Base-by-base conservation (phyloP, 768 basidiomycete species). In the Xerocomellus chrysenteron region DNA sequence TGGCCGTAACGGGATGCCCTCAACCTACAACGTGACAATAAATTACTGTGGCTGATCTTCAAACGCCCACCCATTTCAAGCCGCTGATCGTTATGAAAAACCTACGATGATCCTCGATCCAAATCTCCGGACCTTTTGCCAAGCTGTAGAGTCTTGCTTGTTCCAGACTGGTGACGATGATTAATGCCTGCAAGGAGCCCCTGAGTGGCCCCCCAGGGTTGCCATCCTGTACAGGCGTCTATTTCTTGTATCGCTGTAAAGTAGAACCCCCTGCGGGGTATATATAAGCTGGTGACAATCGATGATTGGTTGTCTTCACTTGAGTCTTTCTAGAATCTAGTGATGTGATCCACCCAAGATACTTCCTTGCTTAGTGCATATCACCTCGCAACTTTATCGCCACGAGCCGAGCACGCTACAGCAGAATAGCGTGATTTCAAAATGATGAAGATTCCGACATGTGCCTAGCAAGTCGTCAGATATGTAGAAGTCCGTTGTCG, bases 191-290 rank as follows among this genome's bases (percentile, higher is more conserved):
- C 4, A 12, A 17, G 8, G 13, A 33, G 30, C 21, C 54, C 54
- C 49, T 49, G 46, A 47, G 46, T 39, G 12, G 26, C 51, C 32
- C 50, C 28, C n/a, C 5, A 35, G 17, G 30, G 17, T 8, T 59
- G 33, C 66, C 66, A 67, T 64, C 62, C 66, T 67, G 66, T 67
- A 69, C 62, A n/a, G 8, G 66, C 66, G 62, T 36, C 57, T 56
- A 56, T 36, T 28, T 26, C 14, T 16, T 5, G 16, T n/a, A 24
- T 37, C 19, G 21, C 16, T 24, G 42, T 17, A 12, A 21, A 19
- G 36, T 4, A 14, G 19, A 24, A 26, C 21, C 41, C 12, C 11
- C 32, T 19, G 19, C 5, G 28, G 21, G n/a, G 3, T 46, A 24
- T 24, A 26, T 48, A 50, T 43, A 11, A 42, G 35, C 36, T 4